Evolutionary conservation across 495 filamentous ascomycete genomes (phyloP), one percentile per base, ranked within the genome.

Genomic region (Coniosporium apollinis): DNA sequence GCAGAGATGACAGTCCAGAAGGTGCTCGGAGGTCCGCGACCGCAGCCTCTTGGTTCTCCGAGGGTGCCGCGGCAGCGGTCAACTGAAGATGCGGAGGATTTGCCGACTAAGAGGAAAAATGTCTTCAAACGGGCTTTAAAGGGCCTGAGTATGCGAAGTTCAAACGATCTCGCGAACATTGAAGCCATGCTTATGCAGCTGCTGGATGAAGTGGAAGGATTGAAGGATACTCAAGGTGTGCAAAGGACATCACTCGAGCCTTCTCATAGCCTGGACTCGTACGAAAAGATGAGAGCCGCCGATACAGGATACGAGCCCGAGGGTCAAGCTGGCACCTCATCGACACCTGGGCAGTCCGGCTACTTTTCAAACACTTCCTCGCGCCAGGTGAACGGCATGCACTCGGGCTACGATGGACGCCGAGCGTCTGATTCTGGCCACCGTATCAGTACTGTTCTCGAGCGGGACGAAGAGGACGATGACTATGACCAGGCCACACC

Each of bases 181-280:
- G 91, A 99, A 59, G 82, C 79, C 19, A 92, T 99, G 85, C 66
- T 99, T 28, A 79, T 82, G 40, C 83, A 89, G 50, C 64, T 99
- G 21, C 72, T 96, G 20, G 79, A 69, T 34, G 86, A 99, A 49
- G 84, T 99, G 16, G 84, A 94, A 48, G 77, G 74, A 22, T 62
- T 99, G 32, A 92, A 92, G 45, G 67, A 70, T 21, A 69, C 49
- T 14, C 58, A 61, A 38, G 44, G 51, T 25, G 39, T 55, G 21
- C 39, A 46, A 26, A 39, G 46, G 22, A 47, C 50, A 2, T 53
- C 58, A 41, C 43, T 47, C 31, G 44, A 38, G 46, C 38, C 22
- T 8, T 46, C 51, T 5, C 46, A 50, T 20, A 56, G 52, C 25
- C 31, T 61, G 13, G 51, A 55, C n/a, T 68, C 66, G 0, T 53